These are phyloP conservation scores for Anaeromyces robustus DNA, from an alignment of 192 early-diverging fungal genomes.

Conservation along the genomic window DNA sequence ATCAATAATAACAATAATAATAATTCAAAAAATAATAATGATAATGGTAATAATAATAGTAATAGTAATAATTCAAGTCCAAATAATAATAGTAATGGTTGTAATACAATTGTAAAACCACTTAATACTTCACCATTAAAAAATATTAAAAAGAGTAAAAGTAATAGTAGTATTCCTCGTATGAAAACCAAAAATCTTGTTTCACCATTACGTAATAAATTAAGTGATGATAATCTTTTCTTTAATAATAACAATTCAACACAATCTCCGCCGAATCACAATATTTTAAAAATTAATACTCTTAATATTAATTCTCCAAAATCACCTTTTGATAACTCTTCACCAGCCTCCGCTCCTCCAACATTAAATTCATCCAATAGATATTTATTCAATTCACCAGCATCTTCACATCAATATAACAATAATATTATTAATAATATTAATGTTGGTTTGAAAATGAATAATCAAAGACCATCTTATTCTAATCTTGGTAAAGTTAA, in stretches of 20 bases:
- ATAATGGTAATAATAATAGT: not conserved
- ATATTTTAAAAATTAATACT: not conserved
- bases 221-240: not conserved
- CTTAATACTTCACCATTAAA: not conserved
- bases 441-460: no score
- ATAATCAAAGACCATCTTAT: not conserved
- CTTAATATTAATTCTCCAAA: no score
- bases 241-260: not conserved
- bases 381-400: not conserved
- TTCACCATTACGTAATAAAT: not conserved
- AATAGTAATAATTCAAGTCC: not conserved
- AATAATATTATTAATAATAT: not conserved
- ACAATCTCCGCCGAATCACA: not conserved
- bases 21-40: not conserved
- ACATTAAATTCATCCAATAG: not conserved
- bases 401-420: not conserved
- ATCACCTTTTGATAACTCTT: not conserved
- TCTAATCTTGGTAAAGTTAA: not conserved
- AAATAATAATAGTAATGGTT: not conserved
- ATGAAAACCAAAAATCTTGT: not conserved
- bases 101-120: not conserved
- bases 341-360: not conserved
- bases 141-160: not conserved
- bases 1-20: not conserved
- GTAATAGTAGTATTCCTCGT: not conserved